Percentiles rank a stretch among this genome's conserved stretches.
These are phyloP conservation scores for Starmerella geochares DNA, from an alignment of 805 yeast species.

Conservation along the genomic window DNA sequence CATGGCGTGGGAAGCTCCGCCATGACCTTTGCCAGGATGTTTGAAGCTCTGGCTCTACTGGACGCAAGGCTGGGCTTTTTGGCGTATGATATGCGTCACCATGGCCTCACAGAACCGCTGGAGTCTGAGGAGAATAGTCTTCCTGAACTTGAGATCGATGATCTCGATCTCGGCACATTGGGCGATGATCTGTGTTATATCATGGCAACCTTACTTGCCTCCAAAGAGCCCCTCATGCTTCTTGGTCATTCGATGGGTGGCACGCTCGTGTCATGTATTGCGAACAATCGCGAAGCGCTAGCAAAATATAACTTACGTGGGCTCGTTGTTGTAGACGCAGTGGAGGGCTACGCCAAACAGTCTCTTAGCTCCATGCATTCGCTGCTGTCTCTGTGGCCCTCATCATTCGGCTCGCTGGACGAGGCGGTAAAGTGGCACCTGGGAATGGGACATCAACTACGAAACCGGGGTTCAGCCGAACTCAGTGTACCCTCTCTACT, in stretches of 20 bases:
- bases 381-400: constrained; percentile 61
- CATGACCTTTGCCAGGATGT: constrained; percentile 58
- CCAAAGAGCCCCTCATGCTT: constrained; percentile 37
- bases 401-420: constrained; percentile 40
- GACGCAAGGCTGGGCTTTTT: constrained; percentile 49
- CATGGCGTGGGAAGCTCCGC: constrained; percentile 96
- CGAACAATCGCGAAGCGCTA: constrained; percentile 22
- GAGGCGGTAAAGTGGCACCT: constrained; percentile 79
- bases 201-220: constrained; percentile 34
- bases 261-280: constrained; percentile 54
- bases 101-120: constrained; percentile 40
- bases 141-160: constrained; percentile 22
- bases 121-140: constrained; percentile 29
- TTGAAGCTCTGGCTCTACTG: constrained; percentile 30
- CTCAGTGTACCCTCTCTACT: constrained; percentile 71
- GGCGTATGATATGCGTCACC: constrained; percentile 76
- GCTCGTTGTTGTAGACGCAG: constrained; percentile 74
- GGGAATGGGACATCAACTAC: constrained; percentile 40
- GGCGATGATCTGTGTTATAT: constrained; percentile 49
- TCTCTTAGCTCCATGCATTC: constrained; percentile 57
- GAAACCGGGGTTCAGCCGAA: constrained; percentile 51
- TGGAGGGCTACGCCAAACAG: constrained; percentile 79
- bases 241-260: constrained; percentile 95
- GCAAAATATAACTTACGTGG: constrained; percentile 42
- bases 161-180: constrained; percentile 42